Conservation (phyloP, 495 filamentous ascomycete genomes). For the Cercophora newfieldiana region DNA sequence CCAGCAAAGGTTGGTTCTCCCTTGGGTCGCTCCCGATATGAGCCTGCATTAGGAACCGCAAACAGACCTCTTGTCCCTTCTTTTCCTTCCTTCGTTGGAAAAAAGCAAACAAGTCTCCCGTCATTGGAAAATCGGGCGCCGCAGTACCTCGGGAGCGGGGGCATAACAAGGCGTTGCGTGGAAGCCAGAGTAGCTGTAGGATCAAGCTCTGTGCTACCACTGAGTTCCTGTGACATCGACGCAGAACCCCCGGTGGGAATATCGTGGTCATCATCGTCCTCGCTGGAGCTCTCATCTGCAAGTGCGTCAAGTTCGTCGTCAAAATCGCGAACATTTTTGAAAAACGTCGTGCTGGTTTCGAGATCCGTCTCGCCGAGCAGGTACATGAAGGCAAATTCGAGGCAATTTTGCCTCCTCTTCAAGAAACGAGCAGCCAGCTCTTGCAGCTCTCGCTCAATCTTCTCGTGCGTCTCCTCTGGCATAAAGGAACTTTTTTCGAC, state of each 20-base stretch:
- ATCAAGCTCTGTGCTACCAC: slow-evolving; percentile 51
- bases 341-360: slow-evolving; percentile 70
- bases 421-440: slow-evolving; percentile 70
- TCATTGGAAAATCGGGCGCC: slow-evolving; percentile 76
- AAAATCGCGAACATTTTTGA: slow-evolving; percentile 62
- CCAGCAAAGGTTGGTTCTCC: slow-evolving; percentile 77
- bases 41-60: slow-evolving; percentile 57
- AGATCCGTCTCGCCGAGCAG: slow-evolving; percentile 80
- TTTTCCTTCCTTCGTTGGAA: slow-evolving; percentile 77
- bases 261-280: slow-evolving; percentile 70
- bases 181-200: slow-evolving; percentile 48
- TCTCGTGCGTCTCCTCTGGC: slow-evolving; percentile 63
- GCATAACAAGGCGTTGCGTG: slow-evolving; percentile 70
- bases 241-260: slow-evolving; percentile 54
- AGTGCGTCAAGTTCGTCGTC: slow-evolving; percentile 61
- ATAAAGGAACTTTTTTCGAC: slow-evolving; percentile 80
- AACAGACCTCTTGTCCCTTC: slow-evolving; percentile 66
- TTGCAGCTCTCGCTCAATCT: slow-evolving; percentile 65
- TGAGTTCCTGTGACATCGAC: slow-evolving; percentile 58
- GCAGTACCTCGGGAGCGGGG: slow-evolving; percentile 72
- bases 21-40: slow-evolving; percentile 61
- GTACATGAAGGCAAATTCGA: slow-evolving; percentile 81
- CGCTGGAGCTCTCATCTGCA: slow-evolving; percentile 73
- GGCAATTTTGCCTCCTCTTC: slow-evolving; percentile 68
- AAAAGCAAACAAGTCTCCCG: slow-evolving; percentile 82